A percentile compares a stretch with the other conserved stretches of the same genome.
These are phyloP conservation scores for Entophlyctis helioformis DNA, from an alignment of 192 early-diverging fungal genomes.

Conservation along the genomic window DNA sequence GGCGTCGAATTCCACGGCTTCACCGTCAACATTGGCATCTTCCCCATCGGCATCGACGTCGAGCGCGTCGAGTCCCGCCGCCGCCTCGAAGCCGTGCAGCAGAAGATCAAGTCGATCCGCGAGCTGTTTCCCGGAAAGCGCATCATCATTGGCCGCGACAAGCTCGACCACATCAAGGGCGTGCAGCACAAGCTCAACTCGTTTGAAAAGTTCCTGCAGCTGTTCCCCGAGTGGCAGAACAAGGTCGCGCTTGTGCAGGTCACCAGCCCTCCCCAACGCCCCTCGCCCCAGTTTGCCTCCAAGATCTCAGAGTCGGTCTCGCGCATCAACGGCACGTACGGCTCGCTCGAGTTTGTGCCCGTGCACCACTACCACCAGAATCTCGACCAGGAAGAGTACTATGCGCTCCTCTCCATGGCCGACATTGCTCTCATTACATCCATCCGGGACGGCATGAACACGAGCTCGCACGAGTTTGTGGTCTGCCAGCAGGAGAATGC, in stretches of 20 bases:
- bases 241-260: constrained; percentile 94
- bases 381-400: constrained; percentile 92
- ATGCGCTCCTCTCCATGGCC: constrained; percentile 82
- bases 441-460: constrained; percentile 97
- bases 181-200: constrained; percentile 91
- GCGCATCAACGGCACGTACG: constrained; percentile 88
- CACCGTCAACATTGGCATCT: constrained; percentile 72
- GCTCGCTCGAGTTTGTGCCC: constrained; percentile 89
- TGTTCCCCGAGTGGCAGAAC: constrained; percentile 85
- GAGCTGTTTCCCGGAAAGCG: constrained; percentile 79
- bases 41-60: constrained; percentile 96
- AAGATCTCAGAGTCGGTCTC: constrained; percentile 85
- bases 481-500: constrained; percentile 82
- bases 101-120: constrained; percentile 67
- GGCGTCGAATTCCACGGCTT: constrained; percentile 75
- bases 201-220: constrained; percentile 82
- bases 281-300: constrained; percentile 46
- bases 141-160: constrained; percentile 95
- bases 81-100: constrained; percentile 41
- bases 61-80: constrained; percentile 44
- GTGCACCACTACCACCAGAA: constrained; percentile 88
- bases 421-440: constrained; percentile 86
- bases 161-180: constrained; percentile 86
- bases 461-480: constrained; percentile 84
- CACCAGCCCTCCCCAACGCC: constrained; percentile 66